Evolutionary conservation across 1,284 basidiomycete species (phyloP).

Genomic region (Sanguinoderma infundibulare): DNA sequence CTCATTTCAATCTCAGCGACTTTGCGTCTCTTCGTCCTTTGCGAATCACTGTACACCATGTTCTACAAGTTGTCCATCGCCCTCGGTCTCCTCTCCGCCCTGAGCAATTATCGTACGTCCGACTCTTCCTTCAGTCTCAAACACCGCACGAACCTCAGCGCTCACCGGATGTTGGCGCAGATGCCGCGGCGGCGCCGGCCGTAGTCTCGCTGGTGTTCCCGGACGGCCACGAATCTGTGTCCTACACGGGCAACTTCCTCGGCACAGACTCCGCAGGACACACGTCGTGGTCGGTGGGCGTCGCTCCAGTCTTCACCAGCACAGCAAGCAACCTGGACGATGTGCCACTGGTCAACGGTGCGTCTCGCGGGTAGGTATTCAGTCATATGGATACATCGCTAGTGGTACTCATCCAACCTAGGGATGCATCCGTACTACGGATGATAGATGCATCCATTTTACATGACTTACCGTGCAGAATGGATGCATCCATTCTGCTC

Average conservation of each 20-base stretch:
- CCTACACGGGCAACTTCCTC: not conserved
- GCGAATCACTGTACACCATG: no score
- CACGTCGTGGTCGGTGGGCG: not conserved
- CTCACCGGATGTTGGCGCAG: not conserved
- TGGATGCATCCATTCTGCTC: no score
- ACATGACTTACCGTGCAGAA: no score
- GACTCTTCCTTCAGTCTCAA: not conserved
- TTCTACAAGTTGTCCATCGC: not conserved
- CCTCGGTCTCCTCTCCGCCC: not conserved
- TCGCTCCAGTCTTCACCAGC: not conserved
- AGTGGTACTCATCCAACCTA: no score
- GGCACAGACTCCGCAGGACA: not conserved
- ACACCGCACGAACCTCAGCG: no score
- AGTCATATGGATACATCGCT: no score
- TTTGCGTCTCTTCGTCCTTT: no score
- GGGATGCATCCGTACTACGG: no score
- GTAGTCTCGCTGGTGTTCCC: not conserved
- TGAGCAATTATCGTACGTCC: not conserved
- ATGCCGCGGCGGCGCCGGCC: not conserved
- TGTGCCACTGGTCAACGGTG: not conserved
- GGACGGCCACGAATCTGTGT: not conserved
- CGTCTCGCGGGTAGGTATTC: no score
- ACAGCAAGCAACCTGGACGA: no score
- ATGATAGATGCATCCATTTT: no score
- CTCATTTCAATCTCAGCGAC: no score